Evolutionary conservation across 164 flowering plant species (phyloP).

Genomic region (Pachysandra terminalis): DNA sequence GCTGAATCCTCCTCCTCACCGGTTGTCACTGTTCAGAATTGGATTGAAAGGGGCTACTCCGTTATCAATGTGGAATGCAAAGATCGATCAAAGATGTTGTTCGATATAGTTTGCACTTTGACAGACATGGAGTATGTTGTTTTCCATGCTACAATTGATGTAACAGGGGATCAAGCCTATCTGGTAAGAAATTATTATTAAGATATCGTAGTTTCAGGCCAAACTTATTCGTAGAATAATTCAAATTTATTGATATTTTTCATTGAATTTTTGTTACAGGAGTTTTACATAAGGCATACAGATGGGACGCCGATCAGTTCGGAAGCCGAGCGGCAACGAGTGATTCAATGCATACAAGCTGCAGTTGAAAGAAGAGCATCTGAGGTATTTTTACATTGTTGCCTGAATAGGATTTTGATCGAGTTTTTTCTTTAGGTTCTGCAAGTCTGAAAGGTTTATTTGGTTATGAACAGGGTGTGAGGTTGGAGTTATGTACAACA

Average conservation of each 20-base stretch:
- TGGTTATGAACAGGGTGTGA: slow-evolving; percentile 24
- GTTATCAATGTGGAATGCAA: slow-evolving; percentile 27
- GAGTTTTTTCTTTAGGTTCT: no score
- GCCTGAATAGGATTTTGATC: not conserved
- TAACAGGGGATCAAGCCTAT: slow-evolving; percentile 15
- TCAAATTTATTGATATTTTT: not conserved
- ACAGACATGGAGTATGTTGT: slow-evolving; percentile 39
- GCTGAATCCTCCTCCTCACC: slow-evolving; percentile 12
- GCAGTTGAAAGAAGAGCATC: slow-evolving; percentile 81
- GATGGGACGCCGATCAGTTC: slow-evolving; percentile 85
- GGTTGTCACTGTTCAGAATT: slow-evolving; percentile 22
- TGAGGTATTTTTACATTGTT: slow-evolving; percentile 44
- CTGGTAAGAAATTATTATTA: slow-evolving; percentile 12
- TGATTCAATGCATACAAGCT: slow-evolving; percentile 64
- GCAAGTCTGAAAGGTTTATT: not conserved
- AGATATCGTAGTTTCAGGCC: no score
- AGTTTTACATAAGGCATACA: slow-evolving; percentile 77
- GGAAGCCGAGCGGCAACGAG: slow-evolving; percentile 59
- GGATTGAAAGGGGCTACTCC: slow-evolving; percentile 32
- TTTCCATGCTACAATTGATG: slow-evolving; percentile 31
- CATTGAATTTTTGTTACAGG: slow-evolving; percentile 38
- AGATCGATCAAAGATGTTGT: slow-evolving; percentile 27
- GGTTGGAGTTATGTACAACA: slow-evolving; percentile 23
- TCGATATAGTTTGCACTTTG: slow-evolving; percentile 29
- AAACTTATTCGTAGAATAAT: not conserved